Evolutionary conservation across 345 rosid genomes (phyloP).

Genomic region (Stellera chamaejasme): DNA sequence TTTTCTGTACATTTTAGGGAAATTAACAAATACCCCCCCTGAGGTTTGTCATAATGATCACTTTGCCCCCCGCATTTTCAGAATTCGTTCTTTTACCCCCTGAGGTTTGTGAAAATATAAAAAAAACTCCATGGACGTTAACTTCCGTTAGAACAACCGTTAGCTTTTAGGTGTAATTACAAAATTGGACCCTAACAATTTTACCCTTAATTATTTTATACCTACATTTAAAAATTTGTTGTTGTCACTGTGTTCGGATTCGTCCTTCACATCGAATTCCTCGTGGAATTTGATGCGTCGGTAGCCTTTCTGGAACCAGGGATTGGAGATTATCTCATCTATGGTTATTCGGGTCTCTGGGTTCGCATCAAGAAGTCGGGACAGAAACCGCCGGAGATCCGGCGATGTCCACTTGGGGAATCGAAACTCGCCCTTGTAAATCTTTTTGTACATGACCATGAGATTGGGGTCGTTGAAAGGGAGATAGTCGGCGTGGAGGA

Average conservation of each 20-base stretch:
- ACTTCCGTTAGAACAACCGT: too few relatives aligned
- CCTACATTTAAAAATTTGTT: constrained; percentile 39
- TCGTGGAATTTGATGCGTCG: constrained; percentile 30
- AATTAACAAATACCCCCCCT: too few relatives aligned
- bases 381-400: constrained; percentile 42
- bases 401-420: constrained; percentile 92
- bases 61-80: too few relatives aligned
- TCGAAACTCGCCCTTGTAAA: constrained; percentile 71
- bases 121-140: too few relatives aligned
- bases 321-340: constrained; percentile 55
- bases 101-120: too few relatives aligned
- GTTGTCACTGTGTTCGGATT: constrained; percentile 6
- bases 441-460: constrained; percentile 81
- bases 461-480: constrained; percentile 79
- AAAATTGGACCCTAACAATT: too few relatives aligned
- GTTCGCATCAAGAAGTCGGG: constrained; percentile 62
- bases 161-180: too few relatives aligned
- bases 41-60: too few relatives aligned
- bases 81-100: too few relatives aligned
- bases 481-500: constrained; percentile 73
- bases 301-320: constrained; percentile 62
- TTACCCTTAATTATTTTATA: too few relatives aligned
- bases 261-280: constrained; percentile 41
- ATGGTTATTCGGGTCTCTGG: constrained; percentile 70
- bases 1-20: too few relatives aligned